Conservation (phyloP, 257 asterid species). For the Forsythia suspensa region DNA sequence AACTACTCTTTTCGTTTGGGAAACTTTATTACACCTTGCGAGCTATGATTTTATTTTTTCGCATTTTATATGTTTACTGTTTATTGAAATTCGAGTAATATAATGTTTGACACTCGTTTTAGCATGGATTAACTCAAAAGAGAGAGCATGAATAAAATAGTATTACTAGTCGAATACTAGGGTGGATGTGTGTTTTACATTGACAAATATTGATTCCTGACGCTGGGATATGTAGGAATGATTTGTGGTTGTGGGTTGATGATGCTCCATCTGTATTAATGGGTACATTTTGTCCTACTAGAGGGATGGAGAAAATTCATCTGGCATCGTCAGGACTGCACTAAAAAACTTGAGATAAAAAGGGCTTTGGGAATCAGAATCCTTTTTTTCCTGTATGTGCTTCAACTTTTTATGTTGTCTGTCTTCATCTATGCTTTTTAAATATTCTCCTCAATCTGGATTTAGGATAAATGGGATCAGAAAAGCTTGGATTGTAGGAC, state of each 20-base stretch:
- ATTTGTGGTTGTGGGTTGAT: constrained; percentile 1
- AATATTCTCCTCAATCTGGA: constrained; percentile 23
- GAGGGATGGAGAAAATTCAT: constrained; percentile 21
- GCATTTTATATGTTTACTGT: no score
- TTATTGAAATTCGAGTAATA: no score
- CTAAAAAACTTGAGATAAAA: constrained; percentile 8
- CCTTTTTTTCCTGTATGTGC: background rate
- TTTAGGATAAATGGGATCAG: background rate
- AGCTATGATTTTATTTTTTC: no score
- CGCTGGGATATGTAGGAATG: background rate
- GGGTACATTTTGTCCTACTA: constrained; percentile 17
- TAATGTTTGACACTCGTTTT: no score
- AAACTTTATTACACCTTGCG: no score
- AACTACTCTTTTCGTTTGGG: no score
- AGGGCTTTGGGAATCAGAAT: constrained; percentile 22
- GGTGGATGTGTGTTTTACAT: background rate
- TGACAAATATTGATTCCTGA: constrained; percentile 6
- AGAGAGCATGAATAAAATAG: no score
- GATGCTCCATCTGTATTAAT: constrained; percentile 9
- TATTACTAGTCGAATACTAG: no score
- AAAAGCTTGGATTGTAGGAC: background rate
- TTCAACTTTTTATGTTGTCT: constrained; percentile 4
- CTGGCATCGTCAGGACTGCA: background rate
- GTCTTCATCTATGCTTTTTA: constrained; percentile 15
- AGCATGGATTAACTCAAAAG: background rate